Conservation (phyloP, 345 rosid species). For the Raphanus raphanistrum region DNA sequence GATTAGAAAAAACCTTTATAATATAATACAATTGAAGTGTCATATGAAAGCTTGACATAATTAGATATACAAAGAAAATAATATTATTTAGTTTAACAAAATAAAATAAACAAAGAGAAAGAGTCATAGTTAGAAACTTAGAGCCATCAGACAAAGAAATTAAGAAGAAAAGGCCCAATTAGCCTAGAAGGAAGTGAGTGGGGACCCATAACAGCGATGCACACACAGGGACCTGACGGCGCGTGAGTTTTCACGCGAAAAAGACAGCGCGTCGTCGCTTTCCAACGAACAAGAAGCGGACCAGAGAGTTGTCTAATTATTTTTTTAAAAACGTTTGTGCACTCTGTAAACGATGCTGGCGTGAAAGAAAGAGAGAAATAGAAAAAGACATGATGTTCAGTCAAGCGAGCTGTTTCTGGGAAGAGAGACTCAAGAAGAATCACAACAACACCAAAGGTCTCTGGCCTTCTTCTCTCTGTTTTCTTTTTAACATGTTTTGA, state of each 20-base stretch:
- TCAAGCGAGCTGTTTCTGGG: conserved; percentile 40
- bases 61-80: not conserved
- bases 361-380: conserved; percentile 25
- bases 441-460: conserved; percentile 30
- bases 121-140: not conserved
- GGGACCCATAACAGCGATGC: conserved; percentile 36
- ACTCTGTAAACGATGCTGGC: conserved; percentile 32
- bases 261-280: conserved; percentile 25
- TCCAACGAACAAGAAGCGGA: conserved; percentile 22
- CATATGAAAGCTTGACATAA: not conserved
- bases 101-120: not conserved
- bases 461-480: not conserved
- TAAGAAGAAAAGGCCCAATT: not conserved
- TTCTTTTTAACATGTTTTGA: not conserved
- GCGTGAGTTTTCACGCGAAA: not conserved
- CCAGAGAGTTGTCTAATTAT: conserved; percentile 26
- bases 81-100: not conserved
- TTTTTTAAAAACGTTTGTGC: conserved; percentile 28
- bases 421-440: conserved; percentile 27
- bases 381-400: conserved; percentile 28
- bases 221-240: conserved; percentile 20
- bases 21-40: not conserved
- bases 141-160: no score
- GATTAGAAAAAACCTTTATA: not conserved
- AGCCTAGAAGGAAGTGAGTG: not conserved